Conservation (phyloP, 345 rosid genomes). For the Melastoma malabathricum region DNA sequence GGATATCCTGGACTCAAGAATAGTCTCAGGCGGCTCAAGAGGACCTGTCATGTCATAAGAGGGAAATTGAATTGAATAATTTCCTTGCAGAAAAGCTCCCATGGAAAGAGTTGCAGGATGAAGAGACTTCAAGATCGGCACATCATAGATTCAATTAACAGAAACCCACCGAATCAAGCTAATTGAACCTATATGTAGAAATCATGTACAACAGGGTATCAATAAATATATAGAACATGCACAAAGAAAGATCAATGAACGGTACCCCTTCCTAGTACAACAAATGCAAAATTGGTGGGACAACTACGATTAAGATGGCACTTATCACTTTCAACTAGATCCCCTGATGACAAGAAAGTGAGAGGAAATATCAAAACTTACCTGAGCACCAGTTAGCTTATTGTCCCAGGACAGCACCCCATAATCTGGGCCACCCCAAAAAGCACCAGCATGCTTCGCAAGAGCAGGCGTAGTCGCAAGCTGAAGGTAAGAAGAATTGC, state of each 20-base stretch:
- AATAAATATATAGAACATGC: neutral
- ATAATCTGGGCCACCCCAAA: conserved; percentile 78
- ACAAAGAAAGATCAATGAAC: no score
- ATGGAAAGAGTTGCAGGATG: no score
- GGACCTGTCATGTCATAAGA: conserved; percentile 29
- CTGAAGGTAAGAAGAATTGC: conserved; percentile 59
- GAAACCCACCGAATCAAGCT: no score
- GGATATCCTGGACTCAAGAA: conserved; percentile 94
- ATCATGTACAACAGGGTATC: neutral
- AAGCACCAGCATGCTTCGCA: conserved; percentile 88
- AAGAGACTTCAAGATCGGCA: no score
- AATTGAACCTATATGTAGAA: no score
- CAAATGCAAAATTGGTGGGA: no score
- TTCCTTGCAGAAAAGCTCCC: no score
- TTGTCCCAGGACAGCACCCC: conserved; percentile 98
- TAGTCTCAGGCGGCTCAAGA: conserved; percentile 68
- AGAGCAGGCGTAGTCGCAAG: conserved; percentile 60
- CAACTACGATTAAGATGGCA: no score
- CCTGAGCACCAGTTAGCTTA: conserved; percentile 96
- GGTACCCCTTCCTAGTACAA: no score
- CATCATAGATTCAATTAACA: no score
- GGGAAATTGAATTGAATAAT: conserved; percentile 1
- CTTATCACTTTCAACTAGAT: no score
- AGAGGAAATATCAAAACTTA: conserved; percentile 14
- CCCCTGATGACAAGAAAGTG: conserved; percentile 2